Base-by-base conservation (phyloP, 345 rosid genomes). In the Boechera retrofracta region DNA sequence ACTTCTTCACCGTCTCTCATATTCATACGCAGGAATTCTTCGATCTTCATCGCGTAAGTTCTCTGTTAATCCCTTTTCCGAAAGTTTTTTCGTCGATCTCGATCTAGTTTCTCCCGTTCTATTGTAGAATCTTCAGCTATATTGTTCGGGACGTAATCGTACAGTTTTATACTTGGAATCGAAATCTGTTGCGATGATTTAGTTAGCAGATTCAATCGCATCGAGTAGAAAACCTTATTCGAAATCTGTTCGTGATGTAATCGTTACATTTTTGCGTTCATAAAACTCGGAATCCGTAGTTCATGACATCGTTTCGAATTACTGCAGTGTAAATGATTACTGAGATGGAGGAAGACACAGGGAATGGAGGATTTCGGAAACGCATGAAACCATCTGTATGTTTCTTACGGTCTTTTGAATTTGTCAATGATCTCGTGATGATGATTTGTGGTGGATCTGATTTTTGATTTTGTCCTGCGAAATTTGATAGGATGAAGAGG, bases 371-470 rank as follows among this genome's bases (percentile, higher is more conserved):
- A 48, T 38, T 9, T 58, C 81, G 84, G 67, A 94, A 94, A 82
- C 97, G 97, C 81, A 73, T 82, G 83, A 90, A 84, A 66, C 67
- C 83, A 6, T 79, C 75, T 11, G 99, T 94, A 84, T 29, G 82
- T 74, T 35, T 49, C 60, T 26, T 26, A 21, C 24, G 24, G 45
- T 4, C 35, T 18, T 18, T 72, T 65, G 29, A 24, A n/a, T 79
- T 45, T 80, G 47, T 35, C 6, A 45, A 56, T 48, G 60, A 35
- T 42, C 33, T 75, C 5, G 33, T 16, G 29, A 42, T 58, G 75
- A 41, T 79, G 53, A 64, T 64, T 33, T 36, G 51, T 81, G 5
- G 71, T 53, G 67, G 29, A 57, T 48, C n/a, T 5, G 36, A 10
- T 12, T 56, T 47, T 28, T 13, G 16, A n/a, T 79, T 16, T 59